These are phyloP conservation scores for Annulohypoxylon moriforme DNA, from an alignment of 495 filamentous ascomycete species.

Conservation along the genomic window DNA sequence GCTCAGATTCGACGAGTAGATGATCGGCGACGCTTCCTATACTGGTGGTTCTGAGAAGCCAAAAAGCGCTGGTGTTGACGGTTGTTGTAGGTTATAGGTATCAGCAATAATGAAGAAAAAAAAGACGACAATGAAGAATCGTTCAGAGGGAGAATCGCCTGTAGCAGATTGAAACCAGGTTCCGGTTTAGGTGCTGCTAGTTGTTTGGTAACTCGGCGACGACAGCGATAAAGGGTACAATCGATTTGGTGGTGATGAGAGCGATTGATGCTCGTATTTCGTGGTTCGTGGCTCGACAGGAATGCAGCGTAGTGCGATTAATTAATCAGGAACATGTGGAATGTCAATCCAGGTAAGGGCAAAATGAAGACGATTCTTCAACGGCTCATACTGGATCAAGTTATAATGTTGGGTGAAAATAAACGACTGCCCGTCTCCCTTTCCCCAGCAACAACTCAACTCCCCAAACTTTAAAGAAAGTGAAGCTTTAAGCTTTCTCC, in stretches of 20 bases:
- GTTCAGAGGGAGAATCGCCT: neutral
- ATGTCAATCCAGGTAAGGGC: conserved; percentile 50
- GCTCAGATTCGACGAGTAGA: neutral
- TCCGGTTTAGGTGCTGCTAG: conserved; percentile 3
- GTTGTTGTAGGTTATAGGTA: neutral
- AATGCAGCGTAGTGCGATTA: conserved; percentile 42
- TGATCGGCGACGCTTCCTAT: neutral
- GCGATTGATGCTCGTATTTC: conserved; percentile 15
- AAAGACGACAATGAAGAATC: neutral
- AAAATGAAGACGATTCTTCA: conserved; percentile 43
- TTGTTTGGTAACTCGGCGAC: conserved; percentile 9
- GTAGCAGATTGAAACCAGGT: conserved; percentile 2
- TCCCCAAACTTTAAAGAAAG: neutral
- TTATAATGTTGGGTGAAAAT: conserved; percentile 30
- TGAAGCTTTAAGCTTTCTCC: conserved; percentile 1
- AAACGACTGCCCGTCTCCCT: conserved; percentile 26
- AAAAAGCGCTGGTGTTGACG: neutral
- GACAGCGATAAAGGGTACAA: conserved; percentile 24
- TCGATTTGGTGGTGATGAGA: conserved; percentile 5
- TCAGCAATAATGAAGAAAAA: neutral
- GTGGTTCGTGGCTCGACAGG: conserved; percentile 10
- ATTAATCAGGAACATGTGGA: conserved; percentile 44
- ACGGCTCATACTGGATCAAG: conserved; percentile 37
- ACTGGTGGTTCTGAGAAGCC: neutral
- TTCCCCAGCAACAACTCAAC: conserved; percentile 3